These are phyloP conservation scores for Ballota nigra DNA, from an alignment of 257 asterid genomes.

Conservation along the genomic window DNA sequence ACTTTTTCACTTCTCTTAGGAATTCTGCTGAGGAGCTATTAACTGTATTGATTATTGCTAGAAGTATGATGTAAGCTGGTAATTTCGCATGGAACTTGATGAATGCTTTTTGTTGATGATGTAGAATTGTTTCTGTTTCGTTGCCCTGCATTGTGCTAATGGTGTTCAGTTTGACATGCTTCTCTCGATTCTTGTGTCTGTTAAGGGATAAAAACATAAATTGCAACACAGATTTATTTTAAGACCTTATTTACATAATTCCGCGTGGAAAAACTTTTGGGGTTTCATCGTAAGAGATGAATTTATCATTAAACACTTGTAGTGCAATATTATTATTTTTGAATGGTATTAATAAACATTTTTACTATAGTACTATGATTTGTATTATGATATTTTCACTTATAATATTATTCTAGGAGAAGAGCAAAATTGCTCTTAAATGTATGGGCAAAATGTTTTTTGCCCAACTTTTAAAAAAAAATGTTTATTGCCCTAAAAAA, in stretches of 20 bases:
- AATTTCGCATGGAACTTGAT: not conserved
- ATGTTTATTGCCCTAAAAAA: too few species aligned
- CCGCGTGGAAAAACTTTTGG: not conserved
- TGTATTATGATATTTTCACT: too few species aligned
- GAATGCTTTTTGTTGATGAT: not conserved
- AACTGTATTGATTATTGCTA: not conserved
- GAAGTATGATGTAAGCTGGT: not conserved
- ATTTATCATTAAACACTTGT: too few species aligned
- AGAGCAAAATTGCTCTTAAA: too few species aligned
- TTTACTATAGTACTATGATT: too few species aligned
- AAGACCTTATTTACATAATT: not conserved
- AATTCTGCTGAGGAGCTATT: not conserved
- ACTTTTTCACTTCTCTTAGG: not conserved
- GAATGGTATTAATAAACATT: too few species aligned
- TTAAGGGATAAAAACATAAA: not conserved
- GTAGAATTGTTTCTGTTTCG: not conserved
- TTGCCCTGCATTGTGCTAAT: not conserved
- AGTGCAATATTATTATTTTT: too few species aligned
- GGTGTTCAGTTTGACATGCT: constrained; percentile 5
- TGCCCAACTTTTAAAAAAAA: too few species aligned
- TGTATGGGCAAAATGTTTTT: too few species aligned
- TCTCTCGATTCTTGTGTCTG: not conserved
- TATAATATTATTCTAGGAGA: too few species aligned
- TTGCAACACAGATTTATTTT: not conserved
- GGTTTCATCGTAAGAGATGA: too few species aligned